Conservation (phyloP, 352 stramenopile genomes). For the Thalassiosira hispida region DNA sequence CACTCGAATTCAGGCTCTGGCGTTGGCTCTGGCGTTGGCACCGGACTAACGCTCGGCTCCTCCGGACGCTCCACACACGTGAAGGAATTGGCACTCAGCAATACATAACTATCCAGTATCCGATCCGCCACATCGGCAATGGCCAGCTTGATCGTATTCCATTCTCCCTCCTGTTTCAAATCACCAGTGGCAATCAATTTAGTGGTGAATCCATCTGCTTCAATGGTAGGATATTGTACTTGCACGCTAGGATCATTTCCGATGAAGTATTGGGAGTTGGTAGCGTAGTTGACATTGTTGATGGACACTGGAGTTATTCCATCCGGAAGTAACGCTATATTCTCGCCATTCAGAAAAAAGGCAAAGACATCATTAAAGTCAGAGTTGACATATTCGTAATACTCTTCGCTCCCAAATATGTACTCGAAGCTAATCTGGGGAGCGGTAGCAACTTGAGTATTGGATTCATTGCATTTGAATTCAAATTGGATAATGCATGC, state of each 20-base stretch:
- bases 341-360: conserved; percentile 35
- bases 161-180: neutral
- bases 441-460: conserved; percentile 7
- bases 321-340: conserved; percentile 29
- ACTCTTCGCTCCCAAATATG: conserved; percentile 28
- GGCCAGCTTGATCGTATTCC: conserved; percentile 36
- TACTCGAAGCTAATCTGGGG: conserved; percentile 31
- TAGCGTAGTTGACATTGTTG: conserved; percentile 22
- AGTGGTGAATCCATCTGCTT: conserved; percentile 43
- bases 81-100: conserved; percentile 31
- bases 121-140: conserved; percentile 30
- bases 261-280: conserved; percentile 23
- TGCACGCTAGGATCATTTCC: conserved; percentile 6
- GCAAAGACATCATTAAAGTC: conserved; percentile 28
- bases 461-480: conserved; percentile 2
- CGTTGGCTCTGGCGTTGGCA: too few species aligned
- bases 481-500: conserved; percentile 30
- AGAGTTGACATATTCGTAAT: conserved; percentile 15
- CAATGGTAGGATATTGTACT: conserved; percentile 22
- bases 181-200: conserved; percentile 25
- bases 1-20: too few species aligned
- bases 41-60: too few species aligned
- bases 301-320: conserved; percentile 9
- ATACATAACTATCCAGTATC: conserved; percentile 25
- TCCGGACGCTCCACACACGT: neutral